phyloP scores from a whole-genome alignment of 495 filamentous ascomycete species.

The Aspergillus ostianus region DNA sequence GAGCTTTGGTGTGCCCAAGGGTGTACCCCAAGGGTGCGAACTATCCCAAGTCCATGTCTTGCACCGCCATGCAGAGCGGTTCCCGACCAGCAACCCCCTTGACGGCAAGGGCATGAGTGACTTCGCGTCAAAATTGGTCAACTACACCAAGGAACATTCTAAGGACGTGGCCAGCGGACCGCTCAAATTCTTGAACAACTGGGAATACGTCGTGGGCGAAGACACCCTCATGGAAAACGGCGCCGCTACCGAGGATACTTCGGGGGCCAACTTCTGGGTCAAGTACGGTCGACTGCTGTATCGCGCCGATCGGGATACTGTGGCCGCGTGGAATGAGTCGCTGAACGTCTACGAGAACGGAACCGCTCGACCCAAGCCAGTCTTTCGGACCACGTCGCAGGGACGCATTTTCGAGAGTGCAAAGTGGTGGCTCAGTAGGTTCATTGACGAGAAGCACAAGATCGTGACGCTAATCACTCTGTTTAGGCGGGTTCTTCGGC shows the following conservation, averaged over 20 bases:
- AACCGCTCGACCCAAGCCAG: constrained; percentile 42
- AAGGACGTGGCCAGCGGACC: constrained; percentile 39
- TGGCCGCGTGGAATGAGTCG: constrained; percentile 39
- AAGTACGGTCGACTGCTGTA: constrained; percentile 51
- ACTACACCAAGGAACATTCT: constrained; percentile 38
- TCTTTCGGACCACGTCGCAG: constrained; percentile 50
- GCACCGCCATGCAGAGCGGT: constrained; percentile 51
- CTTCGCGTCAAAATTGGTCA: constrained; percentile 45
- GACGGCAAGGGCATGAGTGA: constrained; percentile 43
- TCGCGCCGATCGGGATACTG: constrained; percentile 39
- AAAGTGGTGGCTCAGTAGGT: constrained; percentile 41
- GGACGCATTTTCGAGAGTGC: constrained; percentile 49
- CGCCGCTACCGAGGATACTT: constrained; percentile 48
- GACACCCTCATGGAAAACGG: constrained; percentile 46
- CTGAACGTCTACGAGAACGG: constrained; percentile 45
- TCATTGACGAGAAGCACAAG: background rate
- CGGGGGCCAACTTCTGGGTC: constrained; percentile 52
- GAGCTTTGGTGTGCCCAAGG: constrained; percentile 40
- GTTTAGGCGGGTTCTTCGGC: constrained; percentile 36
- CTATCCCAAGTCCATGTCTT: constrained; percentile 49
- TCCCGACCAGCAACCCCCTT: constrained; percentile 34
- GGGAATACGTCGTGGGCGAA: constrained; percentile 45
- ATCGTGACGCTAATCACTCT: constrained; percentile 7
- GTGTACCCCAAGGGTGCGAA: constrained; percentile 48
- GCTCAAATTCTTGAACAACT: constrained; percentile 49